These are phyloP conservation scores for Lumnitzera racemosa DNA, from an alignment of 345 rosid genomes.

Conservation along the genomic window DNA sequence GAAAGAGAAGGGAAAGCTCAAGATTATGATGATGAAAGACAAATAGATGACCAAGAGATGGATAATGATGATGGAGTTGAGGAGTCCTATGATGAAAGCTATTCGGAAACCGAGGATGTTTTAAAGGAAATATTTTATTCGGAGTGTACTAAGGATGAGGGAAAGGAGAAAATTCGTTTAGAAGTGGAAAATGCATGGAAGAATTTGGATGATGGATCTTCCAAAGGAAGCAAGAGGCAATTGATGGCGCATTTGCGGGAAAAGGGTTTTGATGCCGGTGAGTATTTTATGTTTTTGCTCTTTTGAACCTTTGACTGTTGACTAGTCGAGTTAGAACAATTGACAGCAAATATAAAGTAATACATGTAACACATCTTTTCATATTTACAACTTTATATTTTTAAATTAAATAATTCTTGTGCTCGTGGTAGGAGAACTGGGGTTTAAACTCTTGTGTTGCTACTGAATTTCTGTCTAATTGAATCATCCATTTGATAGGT, in stretches of 20 bases:
- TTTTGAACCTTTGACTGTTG: too few relatives aligned
- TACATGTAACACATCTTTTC: too few relatives aligned
- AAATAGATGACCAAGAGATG: background rate
- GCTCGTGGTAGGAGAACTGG: too few relatives aligned
- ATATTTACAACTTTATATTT: too few relatives aligned
- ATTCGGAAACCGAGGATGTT: background rate
- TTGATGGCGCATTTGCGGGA: conserved; percentile 52
- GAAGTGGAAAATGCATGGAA: conserved; percentile 22
- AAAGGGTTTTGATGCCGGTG: conserved; percentile 71
- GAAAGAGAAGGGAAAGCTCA: conserved; percentile 31
- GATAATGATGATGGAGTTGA: background rate
- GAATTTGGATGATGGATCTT: conserved; percentile 16
- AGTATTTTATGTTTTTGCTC: background rate
- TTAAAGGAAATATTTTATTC: conserved; percentile 5
- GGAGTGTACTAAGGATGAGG: conserved; percentile 4
- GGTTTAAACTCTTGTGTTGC: too few relatives aligned
- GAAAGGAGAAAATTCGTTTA: conserved; percentile 19
- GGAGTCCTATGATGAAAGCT: background rate
- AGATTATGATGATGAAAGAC: conserved; percentile 1
- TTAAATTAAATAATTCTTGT: too few relatives aligned
- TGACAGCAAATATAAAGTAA: too few relatives aligned
- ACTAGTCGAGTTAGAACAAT: too few relatives aligned
- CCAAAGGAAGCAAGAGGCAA: conserved; percentile 27
- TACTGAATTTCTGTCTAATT: too few relatives aligned
- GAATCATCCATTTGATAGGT: too few relatives aligned